phyloP scores from a whole-genome alignment of 768 basidiomycete species.

The Mrakia gelida region DNA sequence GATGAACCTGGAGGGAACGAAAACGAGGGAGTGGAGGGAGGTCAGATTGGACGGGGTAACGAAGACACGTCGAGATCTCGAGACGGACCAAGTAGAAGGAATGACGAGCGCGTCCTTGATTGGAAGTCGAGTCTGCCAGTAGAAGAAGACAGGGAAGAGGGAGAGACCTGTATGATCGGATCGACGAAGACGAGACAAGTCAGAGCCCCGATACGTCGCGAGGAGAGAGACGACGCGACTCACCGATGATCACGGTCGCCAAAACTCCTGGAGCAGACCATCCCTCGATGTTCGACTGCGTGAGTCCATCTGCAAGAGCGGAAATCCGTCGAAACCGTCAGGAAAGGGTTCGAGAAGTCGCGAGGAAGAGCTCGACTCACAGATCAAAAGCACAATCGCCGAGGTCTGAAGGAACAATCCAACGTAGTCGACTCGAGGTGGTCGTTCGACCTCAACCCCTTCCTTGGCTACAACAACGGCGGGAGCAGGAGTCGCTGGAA shows the following conservation, averaged over 20 bases:
- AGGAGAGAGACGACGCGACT: too few species aligned
- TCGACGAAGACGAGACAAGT: background rate
- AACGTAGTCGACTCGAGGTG: background rate
- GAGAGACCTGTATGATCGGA: too few species aligned
- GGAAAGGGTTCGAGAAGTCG: background rate
- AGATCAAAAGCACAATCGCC: background rate
- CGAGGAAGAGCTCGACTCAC: background rate
- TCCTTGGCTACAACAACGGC: background rate
- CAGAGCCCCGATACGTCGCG: too few species aligned
- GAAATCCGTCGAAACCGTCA: too few species aligned
- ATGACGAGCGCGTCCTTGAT: background rate
- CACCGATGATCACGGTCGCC: background rate
- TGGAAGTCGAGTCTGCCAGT: background rate
- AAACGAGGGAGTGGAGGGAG: background rate
- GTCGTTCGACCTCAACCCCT: background rate
- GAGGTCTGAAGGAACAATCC: background rate
- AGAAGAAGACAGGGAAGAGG: constrained; percentile 1
- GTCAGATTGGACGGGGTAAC: background rate
- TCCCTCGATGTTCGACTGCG: background rate
- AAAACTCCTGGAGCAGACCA: background rate
- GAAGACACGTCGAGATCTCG: too few species aligned
- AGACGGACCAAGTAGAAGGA: background rate
- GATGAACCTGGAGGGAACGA: background rate
- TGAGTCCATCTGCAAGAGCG: background rate
- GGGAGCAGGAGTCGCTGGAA: constrained; percentile 2